Conservation (phyloP, 2,329 filamentous ascomycete species). For the Sclerotinia minor region DNA sequence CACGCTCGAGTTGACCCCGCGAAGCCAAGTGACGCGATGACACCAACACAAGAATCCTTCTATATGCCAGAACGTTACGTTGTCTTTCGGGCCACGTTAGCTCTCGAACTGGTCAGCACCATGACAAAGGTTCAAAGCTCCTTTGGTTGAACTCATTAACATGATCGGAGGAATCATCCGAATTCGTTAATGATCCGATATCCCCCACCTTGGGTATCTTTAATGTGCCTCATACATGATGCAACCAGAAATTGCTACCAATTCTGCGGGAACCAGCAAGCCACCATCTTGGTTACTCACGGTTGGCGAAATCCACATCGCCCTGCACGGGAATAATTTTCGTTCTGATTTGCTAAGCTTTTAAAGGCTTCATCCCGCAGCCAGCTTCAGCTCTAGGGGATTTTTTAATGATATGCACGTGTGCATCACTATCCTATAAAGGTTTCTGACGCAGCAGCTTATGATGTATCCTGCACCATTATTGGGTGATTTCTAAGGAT, state of each 20-base stretch:
- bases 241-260: background rate
- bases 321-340: background rate
- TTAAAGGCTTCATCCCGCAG: constrained; percentile 1
- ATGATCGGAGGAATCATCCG: background rate
- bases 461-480: constrained; percentile 1
- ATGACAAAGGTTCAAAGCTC: background rate
- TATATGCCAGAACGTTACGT: background rate
- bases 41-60: background rate
- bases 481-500: background rate
- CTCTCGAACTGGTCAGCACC: background rate
- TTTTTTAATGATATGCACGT: background rate
- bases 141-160: background rate
- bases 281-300: background rate
- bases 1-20: background rate
- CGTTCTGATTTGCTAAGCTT: background rate
- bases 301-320: background rate
- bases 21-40: background rate
- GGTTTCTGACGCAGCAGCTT: background rate
- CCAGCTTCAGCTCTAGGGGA: background rate
- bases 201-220: constrained; percentile 14
- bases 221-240: background rate
- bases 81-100: background rate
- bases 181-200: background rate
- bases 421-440: background rate
- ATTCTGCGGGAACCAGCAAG: background rate